Conservation (phyloP, 2,329 filamentous ascomycete species). For the Triangularia setosa region DNA sequence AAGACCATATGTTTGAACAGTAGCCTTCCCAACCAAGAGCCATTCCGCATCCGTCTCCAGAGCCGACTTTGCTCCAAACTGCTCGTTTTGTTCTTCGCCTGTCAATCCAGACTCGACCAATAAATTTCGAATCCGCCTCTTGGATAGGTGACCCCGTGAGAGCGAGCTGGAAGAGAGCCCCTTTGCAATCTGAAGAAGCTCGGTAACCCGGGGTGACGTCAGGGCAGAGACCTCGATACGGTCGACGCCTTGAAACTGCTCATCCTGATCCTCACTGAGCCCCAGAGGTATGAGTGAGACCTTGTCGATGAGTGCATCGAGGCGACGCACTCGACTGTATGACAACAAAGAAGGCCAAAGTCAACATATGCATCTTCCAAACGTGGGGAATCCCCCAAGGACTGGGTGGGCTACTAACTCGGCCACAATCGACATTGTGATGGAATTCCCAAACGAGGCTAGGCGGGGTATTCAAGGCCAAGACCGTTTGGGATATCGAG, state of each 20-base stretch:
- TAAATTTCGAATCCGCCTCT: conserved; percentile 56
- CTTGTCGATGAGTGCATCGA: conserved; percentile 63
- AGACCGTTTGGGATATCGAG: neutral
- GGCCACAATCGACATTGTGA: conserved; percentile 43
- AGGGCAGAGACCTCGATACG: conserved; percentile 37
- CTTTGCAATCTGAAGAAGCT: conserved; percentile 65
- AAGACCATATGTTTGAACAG: conserved; percentile 82
- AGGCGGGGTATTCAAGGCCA: neutral
- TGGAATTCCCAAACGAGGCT: conserved; percentile 18
- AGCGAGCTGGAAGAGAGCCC: conserved; percentile 66
- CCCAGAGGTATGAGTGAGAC: conserved; percentile 46
- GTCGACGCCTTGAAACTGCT: conserved; percentile 26
- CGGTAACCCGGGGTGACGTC: conserved; percentile 52
- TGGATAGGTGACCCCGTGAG: conserved; percentile 57
- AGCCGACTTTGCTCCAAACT: conserved; percentile 36
- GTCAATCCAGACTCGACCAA: conserved; percentile 60
- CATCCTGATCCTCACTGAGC: conserved; percentile 40
- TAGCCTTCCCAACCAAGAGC: conserved; percentile 86
- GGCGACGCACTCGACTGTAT: conserved; percentile 55
- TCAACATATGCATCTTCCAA: conserved; percentile 17
- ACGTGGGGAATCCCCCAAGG: conserved; percentile 5
- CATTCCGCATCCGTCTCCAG: conserved; percentile 82
- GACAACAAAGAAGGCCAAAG: conserved; percentile 6
- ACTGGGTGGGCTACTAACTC: conserved; percentile 36
- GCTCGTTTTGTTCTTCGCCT: conserved; percentile 23